Evolutionary conservation across 257 asterid genomes (phyloP), one percentile per base, ranked within the genome.

Genomic region (Echites panduratus): DNA sequence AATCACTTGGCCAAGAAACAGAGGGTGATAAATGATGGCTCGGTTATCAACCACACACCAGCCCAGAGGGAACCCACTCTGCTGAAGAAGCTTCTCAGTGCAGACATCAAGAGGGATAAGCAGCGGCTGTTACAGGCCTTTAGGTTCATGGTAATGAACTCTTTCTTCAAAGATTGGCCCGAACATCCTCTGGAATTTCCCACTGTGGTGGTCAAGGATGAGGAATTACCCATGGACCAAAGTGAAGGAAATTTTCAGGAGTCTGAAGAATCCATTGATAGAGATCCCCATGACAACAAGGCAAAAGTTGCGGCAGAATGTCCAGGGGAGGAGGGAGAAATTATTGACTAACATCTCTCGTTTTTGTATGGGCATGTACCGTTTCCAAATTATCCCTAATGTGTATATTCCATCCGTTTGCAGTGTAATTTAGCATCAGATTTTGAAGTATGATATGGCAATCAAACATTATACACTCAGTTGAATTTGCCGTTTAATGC

Each of bases 111-210:
- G 78, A 87, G 86, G 87, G 99, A 94, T 64, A 84, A 77, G 80
- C 86, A 79, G 54, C 89, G 82, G 61, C 81, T 91, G n/a, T 63
- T 91, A 83, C 99, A 91, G 79, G 96, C 79, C 41, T 85, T 89
- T 77, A 87, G 93, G 87, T 91, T 89, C 90, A 88, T 94, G 92
- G 86, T 78, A 56, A 84, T 80, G 88, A 94, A 94, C 82, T 86
- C 94, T 52, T 91, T 89, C 87, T 87, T 91, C 73, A 74, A 79
- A 64, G 81, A 87, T 65, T 73, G 43, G 61, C 90, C 96, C 0
- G 82, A 80, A 32, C 69, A 82, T 73, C 76, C 94, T 52, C 84
- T 89, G 77, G 79, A 78, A 79, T 94, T 82, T 66, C 99, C 99
- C 0, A 48, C 2, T 48, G 96, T 86, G 50, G 68, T 81, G 17